Evolutionary conservation across 768 basidiomycete species (phyloP).

Genomic region (Serendipita sp.): DNA sequence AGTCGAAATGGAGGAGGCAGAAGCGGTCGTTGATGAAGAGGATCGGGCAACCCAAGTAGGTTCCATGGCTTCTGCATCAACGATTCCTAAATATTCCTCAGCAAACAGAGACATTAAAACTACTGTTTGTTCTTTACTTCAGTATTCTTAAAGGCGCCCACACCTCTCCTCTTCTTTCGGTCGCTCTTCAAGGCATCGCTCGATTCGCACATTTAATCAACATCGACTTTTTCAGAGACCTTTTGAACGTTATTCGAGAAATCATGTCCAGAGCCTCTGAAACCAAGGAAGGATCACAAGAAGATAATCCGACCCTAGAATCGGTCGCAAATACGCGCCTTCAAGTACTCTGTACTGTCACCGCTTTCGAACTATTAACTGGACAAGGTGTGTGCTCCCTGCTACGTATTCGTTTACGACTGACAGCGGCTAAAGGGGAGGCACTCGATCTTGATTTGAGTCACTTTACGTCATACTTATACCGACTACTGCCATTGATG

Average conservation of each 20-base stretch:
- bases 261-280: conserved; percentile 36
- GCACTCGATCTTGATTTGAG: conserved; percentile 90
- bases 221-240: conserved; percentile 94
- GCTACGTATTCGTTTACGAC: conserved; percentile 3
- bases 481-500: conserved; percentile 63
- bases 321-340: conserved; percentile 29
- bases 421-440: conserved; percentile 44
- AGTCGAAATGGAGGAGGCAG: conserved; percentile 85
- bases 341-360: conserved; percentile 72
- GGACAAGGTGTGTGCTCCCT: conserved; percentile 60
- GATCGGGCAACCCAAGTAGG: conserved; percentile 68
- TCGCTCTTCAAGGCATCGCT: conserved; percentile 81
- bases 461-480: conserved; percentile 76
- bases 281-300: conserved; percentile 20
- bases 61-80: conserved; percentile 9
- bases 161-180: conserved; percentile 63
- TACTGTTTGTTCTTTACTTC: conserved; percentile 94
- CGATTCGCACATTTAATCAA: conserved; percentile 94
- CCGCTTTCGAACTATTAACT: conserved; percentile 91
- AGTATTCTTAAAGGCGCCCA: conserved; percentile 77
- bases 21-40: conserved; percentile 83
- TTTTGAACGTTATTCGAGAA: conserved; percentile 70
- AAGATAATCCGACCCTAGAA: conserved; percentile 25
- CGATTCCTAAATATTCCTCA: conserved; percentile 18
- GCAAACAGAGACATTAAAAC: conserved; percentile 97